phyloP scores from a whole-genome alignment of 2,329 filamentous ascomycete species.

The Claviceps sp. region DNA sequence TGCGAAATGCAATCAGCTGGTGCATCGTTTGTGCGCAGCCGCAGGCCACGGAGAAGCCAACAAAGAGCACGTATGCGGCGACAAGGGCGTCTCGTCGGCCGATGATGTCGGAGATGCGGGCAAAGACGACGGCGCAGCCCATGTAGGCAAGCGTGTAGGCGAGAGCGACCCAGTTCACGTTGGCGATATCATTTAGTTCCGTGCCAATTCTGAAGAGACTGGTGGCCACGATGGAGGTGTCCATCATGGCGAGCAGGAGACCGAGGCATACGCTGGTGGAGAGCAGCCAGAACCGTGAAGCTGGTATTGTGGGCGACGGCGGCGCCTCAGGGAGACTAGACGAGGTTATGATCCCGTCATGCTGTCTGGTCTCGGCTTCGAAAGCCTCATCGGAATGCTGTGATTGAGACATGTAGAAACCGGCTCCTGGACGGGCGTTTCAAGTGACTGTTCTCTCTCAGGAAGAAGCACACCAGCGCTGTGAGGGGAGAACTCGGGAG shows the following conservation, averaged over 20 bases:
- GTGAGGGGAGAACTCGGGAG: too few relatives aligned
- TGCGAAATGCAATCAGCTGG: constrained; percentile 36
- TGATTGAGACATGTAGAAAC: neutral
- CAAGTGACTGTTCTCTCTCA: too few relatives aligned
- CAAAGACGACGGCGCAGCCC: constrained; percentile 41
- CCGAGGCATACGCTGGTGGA: constrained; percentile 29
- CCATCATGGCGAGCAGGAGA: constrained; percentile 44
- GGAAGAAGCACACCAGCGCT: too few relatives aligned
- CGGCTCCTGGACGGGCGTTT: too few relatives aligned
- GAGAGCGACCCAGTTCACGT: constrained; percentile 41
- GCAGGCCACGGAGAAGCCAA: constrained; percentile 43
- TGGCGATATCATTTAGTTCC: constrained; percentile 32
- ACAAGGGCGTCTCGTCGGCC: constrained; percentile 40
- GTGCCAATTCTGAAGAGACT: constrained; percentile 40
- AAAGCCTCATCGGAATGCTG: neutral
- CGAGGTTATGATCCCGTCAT: too few relatives aligned
- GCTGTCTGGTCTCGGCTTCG: too few relatives aligned
- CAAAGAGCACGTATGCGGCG: constrained; percentile 37
- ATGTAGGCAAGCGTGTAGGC: constrained; percentile 44
- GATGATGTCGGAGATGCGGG: constrained; percentile 40
- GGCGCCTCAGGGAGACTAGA: neutral
- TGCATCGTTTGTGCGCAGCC: constrained; percentile 20
- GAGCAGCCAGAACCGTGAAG: neutral
- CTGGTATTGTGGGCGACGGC: neutral
- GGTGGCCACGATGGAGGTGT: constrained; percentile 47